phyloP scores from a whole-genome alignment of 768 basidiomycete genomes.

The Clitopilus hobsonii region DNA sequence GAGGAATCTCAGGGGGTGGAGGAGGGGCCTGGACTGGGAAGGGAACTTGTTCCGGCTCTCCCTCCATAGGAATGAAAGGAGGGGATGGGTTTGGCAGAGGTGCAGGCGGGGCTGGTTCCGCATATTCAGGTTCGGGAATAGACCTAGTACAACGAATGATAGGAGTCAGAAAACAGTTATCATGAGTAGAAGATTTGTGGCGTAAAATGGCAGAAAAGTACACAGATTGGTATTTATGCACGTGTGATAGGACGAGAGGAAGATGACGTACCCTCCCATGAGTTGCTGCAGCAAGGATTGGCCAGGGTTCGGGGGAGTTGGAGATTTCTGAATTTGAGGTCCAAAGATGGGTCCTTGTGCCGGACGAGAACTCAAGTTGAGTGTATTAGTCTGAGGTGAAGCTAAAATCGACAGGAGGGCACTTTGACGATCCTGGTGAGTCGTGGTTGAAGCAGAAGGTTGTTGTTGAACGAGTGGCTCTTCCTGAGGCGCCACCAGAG shows the following conservation, averaged over 20 bases:
- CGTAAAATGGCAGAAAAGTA: not conserved
- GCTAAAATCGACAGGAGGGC: conserved; percentile 67
- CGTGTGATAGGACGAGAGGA: too few relatives aligned
- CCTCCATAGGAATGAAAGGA: conserved; percentile 12
- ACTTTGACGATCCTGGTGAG: conserved; percentile 64
- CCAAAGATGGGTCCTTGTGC: not conserved
- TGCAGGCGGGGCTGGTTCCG: conserved; percentile 24
- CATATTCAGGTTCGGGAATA: not conserved
- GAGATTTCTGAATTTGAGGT: not conserved
- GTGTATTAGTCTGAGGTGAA: conserved; percentile 28
- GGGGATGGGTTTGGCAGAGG: conserved; percentile 20
- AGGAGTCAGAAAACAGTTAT: too few relatives aligned
- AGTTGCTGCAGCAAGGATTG: conserved; percentile 30
- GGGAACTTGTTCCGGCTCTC: not conserved
- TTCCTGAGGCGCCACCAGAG: conserved; percentile 36
- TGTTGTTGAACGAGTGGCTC: conserved; percentile 41
- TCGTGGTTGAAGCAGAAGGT: conserved; percentile 34
- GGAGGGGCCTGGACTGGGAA: conserved; percentile 14
- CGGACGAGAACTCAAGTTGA: not conserved
- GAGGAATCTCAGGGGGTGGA: conserved; percentile 28
- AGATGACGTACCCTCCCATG: conserved; percentile 68
- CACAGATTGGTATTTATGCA: conserved; percentile 10
- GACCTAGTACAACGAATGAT: not conserved
- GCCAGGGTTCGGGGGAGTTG: not conserved
- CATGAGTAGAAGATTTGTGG: too few relatives aligned